Evolutionary conservation across 352 stramenopile genomes (phyloP), one percentile per base, ranked within the genome.

Genomic region (Phytopythium montanum): DNA sequence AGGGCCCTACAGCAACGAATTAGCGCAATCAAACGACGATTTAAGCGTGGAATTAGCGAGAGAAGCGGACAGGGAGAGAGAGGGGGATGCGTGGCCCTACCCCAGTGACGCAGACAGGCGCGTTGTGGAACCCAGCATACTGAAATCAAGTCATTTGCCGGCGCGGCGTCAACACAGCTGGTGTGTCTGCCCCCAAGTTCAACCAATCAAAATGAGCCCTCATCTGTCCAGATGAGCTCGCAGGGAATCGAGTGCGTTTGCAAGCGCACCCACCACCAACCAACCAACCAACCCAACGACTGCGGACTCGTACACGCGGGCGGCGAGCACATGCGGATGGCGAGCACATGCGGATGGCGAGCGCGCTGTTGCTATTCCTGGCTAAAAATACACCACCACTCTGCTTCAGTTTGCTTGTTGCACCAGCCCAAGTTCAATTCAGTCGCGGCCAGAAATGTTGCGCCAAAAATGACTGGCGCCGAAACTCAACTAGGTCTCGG

Each of bases 361-460:
- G 31, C 31, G 5, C 31, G 31, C 31, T 9, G 18, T n/a, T 1
- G 39, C 39, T 18, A 10, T 3, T 5, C 38, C 3, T 8, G 19
- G n/a, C 1, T 46, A 46, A 25, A 46, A 46, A 46, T 46, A 46
- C 39, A 23, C 19, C 4, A 6, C 29, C 9, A 9, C 29, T 38
- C 33, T 36, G 31, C 46, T 54, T 54, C 46, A 54, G 46, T 54
- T 54, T 54, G 46, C 6, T 25, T 38, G 46, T 26, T 54, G 46
- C 46, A 54, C 46, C 46, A 54, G 46, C 21, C n/a, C 25, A 50
- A 50, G 42, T 50, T 50, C 42, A 50, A 33, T 56, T 56, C 50
- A 56, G 50, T 21, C 29, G 50, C 31, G 31, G n/a, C 18, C 31
- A 56, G 50, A 56, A 56, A 44, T 36, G 31, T 10, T 13, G n/a